phyloP scores from a whole-genome alignment of 257 asterid genomes.

The Penstemon eatonii region DNA sequence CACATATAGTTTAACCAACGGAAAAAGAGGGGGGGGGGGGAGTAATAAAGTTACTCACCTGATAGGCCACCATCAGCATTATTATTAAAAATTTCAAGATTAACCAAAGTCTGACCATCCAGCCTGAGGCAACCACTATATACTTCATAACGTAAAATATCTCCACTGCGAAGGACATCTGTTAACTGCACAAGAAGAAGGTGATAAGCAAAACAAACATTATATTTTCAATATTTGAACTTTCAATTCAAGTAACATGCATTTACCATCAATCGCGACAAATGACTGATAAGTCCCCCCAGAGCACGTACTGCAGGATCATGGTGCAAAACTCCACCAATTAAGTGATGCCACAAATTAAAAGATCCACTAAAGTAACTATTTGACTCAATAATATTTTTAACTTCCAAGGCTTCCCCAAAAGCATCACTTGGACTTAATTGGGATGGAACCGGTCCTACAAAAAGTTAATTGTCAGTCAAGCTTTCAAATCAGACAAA shows the following conservation, averaged over 20 bases:
- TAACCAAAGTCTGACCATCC: constrained; percentile 92
- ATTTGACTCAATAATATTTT: constrained; percentile 51
- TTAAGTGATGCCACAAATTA: constrained; percentile 53
- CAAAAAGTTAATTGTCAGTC: constrained; percentile 26
- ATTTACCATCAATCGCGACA: constrained; percentile 77
- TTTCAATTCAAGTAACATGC: constrained; percentile 24
- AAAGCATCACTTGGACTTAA: constrained; percentile 59
- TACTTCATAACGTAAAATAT: constrained; percentile 70
- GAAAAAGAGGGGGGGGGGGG: constrained; percentile 8
- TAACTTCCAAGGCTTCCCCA: constrained; percentile 61
- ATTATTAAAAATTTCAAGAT: constrained; percentile 86
- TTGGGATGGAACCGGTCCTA: constrained; percentile 61
- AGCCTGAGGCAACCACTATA: constrained; percentile 81
- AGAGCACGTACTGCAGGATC: constrained; percentile 82
- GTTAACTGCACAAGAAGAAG: constrained; percentile 55
- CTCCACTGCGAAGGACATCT: constrained; percentile 75
- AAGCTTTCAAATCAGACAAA: constrained; percentile 15
- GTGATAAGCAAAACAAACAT: constrained; percentile 20
- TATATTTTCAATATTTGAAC: constrained; percentile 9
- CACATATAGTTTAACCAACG: constrained; percentile 14
- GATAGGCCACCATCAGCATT: constrained; percentile 84
- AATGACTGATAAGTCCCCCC: constrained; percentile 72
- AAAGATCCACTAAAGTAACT: constrained; percentile 66
- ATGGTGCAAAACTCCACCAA: constrained; percentile 51
- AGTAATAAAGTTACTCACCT: constrained; percentile 47